Percentiles rank a stretch among this genome's conserved stretches.
These are phyloP conservation scores for Scalesia atractyloides DNA, from an alignment of 129 eudicot genomes.

Conservation along the genomic window DNA sequence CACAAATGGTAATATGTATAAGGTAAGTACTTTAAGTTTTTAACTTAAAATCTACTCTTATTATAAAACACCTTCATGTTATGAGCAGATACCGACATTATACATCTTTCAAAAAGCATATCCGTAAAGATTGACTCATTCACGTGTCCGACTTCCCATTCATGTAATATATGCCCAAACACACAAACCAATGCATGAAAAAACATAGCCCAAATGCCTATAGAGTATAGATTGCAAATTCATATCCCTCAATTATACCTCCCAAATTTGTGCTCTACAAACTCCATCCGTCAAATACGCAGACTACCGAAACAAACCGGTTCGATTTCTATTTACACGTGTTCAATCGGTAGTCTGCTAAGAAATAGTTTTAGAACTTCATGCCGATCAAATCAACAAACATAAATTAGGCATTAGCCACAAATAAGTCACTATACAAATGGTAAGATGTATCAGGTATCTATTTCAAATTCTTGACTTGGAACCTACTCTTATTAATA, in stretches of 20 bases:
- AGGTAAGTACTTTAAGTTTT: background rate
- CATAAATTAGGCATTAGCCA: background rate
- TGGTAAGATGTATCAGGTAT: background rate
- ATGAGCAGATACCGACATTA: slow-evolving; percentile 3
- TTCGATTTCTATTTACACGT: slow-evolving; percentile 1
- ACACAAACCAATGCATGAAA: slow-evolving; percentile 12
- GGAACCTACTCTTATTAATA: background rate
- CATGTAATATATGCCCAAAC: background rate
- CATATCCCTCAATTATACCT: background rate
- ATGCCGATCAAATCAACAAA: background rate
- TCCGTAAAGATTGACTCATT: slow-evolving; percentile 3
- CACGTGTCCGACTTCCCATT: background rate
- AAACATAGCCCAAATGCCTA: slow-evolving; percentile 2
- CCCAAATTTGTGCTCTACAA: background rate
- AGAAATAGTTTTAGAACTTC: background rate
- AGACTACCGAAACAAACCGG: background rate
- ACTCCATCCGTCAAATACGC: background rate
- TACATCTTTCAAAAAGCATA: background rate
- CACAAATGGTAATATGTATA: too few relatives aligned
- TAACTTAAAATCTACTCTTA: slow-evolving; percentile 1
- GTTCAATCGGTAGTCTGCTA: background rate
- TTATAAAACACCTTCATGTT: background rate
- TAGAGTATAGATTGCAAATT: background rate
- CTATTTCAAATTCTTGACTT: slow-evolving; percentile 2
- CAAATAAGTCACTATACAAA: background rate